Percentiles rank a stretch among this genome's conserved stretches.
Evolutionary conservation across 2,329 filamentous ascomycete genomes (phyloP).

Genomic region (Rhynchosporium agropyri): DNA sequence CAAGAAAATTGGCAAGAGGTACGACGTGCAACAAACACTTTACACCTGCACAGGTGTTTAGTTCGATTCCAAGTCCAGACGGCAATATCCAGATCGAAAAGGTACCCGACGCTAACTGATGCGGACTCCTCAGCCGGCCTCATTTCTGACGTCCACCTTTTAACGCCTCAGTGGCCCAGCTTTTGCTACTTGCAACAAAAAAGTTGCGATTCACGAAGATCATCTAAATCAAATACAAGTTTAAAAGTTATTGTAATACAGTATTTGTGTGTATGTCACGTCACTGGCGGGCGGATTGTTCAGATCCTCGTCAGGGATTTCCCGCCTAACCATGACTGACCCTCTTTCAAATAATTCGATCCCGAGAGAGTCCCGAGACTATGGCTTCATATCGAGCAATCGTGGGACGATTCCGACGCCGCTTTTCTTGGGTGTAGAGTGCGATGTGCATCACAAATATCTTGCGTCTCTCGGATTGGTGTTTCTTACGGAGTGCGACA

Average conservation of each 20-base stretch:
- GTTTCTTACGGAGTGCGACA: neutral
- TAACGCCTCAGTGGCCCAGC: too few relatives aligned
- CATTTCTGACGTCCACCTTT: too few relatives aligned
- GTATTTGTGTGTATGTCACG: neutral
- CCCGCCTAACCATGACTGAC: neutral
- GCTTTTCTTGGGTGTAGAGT: neutral
- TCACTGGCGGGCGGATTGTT: conserved; percentile 5
- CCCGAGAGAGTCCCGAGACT: neutral
- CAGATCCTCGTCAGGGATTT: neutral
- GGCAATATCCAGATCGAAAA: too few relatives aligned
- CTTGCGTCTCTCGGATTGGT: neutral
- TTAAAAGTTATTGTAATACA: neutral
- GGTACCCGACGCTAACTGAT: too few relatives aligned
- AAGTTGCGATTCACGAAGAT: neutral
- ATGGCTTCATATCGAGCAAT: neutral
- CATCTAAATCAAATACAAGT: neutral
- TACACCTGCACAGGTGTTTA: too few relatives aligned
- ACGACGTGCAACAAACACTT: conserved; percentile 6
- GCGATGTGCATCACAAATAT: conserved; percentile 4
- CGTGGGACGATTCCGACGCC: neutral
- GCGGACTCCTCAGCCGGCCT: too few relatives aligned
- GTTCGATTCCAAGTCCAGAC: too few relatives aligned
- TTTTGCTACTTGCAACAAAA: too few relatives aligned
- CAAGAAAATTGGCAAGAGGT: conserved; percentile 14
- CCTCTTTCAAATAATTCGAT: neutral